phyloP scores from a whole-genome alignment of 139 green algal genomes.

The Chlamydomonas sphaeroides region DNA sequence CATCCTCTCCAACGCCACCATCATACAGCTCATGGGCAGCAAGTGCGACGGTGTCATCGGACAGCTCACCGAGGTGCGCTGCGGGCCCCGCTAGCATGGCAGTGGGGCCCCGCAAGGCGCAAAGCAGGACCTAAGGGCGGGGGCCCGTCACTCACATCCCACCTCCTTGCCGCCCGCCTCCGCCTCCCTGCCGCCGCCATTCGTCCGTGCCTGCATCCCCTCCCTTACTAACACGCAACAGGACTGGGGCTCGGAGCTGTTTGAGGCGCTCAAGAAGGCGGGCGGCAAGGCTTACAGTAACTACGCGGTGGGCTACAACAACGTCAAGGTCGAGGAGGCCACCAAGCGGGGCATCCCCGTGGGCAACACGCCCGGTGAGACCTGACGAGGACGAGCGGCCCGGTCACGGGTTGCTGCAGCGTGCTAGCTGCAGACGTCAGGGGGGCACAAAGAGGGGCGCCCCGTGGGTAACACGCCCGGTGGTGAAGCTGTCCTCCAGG shows the following conservation, averaged over 20 bases:
- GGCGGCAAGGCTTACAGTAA: constrained; percentile 94
- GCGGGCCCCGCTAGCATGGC: no score
- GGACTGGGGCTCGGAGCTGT: constrained; percentile 92
- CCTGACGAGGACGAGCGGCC: no score
- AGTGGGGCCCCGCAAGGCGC: no score
- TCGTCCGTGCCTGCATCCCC: no score
- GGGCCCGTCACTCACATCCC: neutral
- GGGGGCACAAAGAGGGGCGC: no score
- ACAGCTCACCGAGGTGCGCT: constrained; percentile 91
- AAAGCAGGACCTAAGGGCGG: no score
- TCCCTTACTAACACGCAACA: constrained; percentile 51
- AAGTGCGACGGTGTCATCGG: constrained; percentile 97
- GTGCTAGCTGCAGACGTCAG: no score
- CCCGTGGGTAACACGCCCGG: no score
- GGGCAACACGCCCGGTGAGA: constrained; percentile 95
- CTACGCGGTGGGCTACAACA: constrained; percentile 99
- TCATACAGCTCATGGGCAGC: constrained; percentile 89
- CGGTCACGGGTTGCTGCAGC: no score
- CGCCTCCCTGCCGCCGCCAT: neutral
- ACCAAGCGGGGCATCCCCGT: constrained; percentile 92
- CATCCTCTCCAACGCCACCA: constrained; percentile 89
- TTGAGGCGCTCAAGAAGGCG: constrained; percentile 85
- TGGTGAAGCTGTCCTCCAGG: no score
- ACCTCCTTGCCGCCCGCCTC: neutral
- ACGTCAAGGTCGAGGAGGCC: constrained; percentile 88